Evolutionary conservation across 2,329 filamentous ascomycete genomes (phyloP), one percentile per base, ranked within the genome.

Genomic region (Mollisiaceae sp.): DNA sequence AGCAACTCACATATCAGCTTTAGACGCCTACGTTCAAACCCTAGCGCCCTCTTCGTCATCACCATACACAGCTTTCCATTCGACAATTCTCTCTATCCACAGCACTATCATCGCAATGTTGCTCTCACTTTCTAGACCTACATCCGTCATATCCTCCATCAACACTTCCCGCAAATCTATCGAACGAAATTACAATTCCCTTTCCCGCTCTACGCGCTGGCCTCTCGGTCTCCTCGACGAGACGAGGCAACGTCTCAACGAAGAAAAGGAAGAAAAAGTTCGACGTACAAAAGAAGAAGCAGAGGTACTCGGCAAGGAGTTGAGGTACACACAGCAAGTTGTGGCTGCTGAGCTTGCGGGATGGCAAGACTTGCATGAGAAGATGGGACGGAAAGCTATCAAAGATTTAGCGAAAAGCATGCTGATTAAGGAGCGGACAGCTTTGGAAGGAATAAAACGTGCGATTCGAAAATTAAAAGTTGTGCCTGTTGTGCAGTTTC

Each of bases 241-340:
- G 71, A 93, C 94, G 0, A 85, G 94, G 22, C 89, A 91, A 75
- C 88, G 92, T 36, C 84, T 93, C 11, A 90, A 93, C 72, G 90
- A 93, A 69, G 95, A 98, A 65, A 91, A 92, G 52, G 91, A 93
- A 79, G 90, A 91, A 70, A 92, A 91, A 72, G 91, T 92, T 43
- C 84, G 86, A 15, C 88, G 89, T 69, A 87, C 86, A 24, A 86
- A 89, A 69, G 79, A 83, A 20, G 92, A 97, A 75, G 85, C 92
- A 12, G 86, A 89, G 22, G 86, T 88, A 52, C 79, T 97, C n/a
- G 89, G 90, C 0, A 87, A 87, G 60, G 95, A 99, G 78, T 81
- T 99, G 63, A 83, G 93, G 59, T 97, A 95, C 77, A 97, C 94
- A 57, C 94, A 97, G 79, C 92, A 96, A 77, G 93, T 94, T 15